Base-by-base conservation (phyloP, 805 yeast species). In the Blastobotrys peoriensis region DNA sequence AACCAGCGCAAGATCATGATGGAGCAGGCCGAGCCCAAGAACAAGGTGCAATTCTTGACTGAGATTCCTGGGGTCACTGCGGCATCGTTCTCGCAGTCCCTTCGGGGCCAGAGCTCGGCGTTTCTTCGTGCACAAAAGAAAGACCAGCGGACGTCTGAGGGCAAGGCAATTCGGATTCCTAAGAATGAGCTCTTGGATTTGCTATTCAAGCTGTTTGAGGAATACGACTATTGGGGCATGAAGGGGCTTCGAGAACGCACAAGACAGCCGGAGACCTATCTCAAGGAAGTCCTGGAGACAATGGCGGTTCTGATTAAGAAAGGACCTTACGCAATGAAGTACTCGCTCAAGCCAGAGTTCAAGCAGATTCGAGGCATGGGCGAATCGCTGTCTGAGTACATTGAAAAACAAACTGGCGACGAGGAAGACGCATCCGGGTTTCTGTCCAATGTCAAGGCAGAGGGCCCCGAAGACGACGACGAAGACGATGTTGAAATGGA, bases 201-300 rank as follows among this genome's bases (percentile, higher is more conserved):
- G 53, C 68, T 93, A 54, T 93, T 93, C 77, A 76, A 83, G 55
- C 71, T 91, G 57, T 93, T 93, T 65, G 96, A 88, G 64, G 94
- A 89, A 62, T 87, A 84, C 63, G 97, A 91, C 61, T 93, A 89
- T 65, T 93, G 98, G 98, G 81, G 93, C 8, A 74, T 93, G 73
- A 88, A 88, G 65, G 96, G 96, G 33, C 71, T 93, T 50, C 83
- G 87, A 59, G 98, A 93, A 62, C 77, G 95, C 54, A 88, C 97
- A 2, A 81, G 83, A 57, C 98, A 93, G 70, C 98, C 98, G 1
- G 98, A 93, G 62, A 63, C 60, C 13, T 94, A 86, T 62, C 70
- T 93, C 51, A 87, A 89, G 60, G 96, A 89, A 61, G 85, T 93
- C 46, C 69, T 93, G 40, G 98, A 91, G 49, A 78, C 83, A 39